These are phyloP conservation scores for Heterobasidion irregulare DNA, from an alignment of 1,284 basidiomycete genomes.

Conservation along the genomic window DNA sequence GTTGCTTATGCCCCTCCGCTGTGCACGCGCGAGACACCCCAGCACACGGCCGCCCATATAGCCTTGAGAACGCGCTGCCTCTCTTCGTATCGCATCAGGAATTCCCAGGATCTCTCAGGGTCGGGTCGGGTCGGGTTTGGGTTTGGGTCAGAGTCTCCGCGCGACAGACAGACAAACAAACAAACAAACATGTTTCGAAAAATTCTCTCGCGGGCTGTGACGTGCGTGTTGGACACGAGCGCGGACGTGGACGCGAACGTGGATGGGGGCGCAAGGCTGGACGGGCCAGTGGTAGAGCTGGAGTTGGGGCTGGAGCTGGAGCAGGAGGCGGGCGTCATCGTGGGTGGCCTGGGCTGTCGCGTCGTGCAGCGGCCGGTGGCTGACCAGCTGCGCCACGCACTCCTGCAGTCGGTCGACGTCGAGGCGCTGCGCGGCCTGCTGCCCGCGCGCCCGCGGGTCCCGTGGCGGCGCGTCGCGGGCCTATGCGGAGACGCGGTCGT, in stretches of 20 bases:
- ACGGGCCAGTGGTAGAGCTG: no score
- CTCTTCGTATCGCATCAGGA: no score
- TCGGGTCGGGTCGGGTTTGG: no score
- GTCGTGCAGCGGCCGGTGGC: not conserved
- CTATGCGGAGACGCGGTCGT: constrained; percentile 18
- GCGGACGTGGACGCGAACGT: not conserved
- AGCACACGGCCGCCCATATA: constrained; percentile 3
- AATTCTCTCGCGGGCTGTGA: constrained; percentile 7
- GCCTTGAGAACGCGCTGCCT: not conserved
- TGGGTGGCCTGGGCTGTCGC: not conserved
- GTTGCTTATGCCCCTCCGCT: not conserved
- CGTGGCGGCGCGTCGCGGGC: constrained; percentile 18
- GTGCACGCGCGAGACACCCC: not conserved
- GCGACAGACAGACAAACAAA: no score
- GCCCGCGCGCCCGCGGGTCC: constrained; percentile 15
- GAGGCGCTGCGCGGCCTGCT: constrained; percentile 17
- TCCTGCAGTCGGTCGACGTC: constrained; percentile 17
- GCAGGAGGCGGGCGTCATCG: constrained; percentile 3
- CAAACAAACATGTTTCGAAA: not conserved
- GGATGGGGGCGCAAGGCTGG: no score
- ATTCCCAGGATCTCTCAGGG: no score
- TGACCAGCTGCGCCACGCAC: not conserved
- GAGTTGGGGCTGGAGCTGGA: constrained; percentile 7
- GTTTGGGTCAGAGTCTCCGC: no score
- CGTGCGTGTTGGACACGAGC: constrained; percentile 5